Conservation (phyloP, 2,329 filamentous ascomycete species). For the Dothiorella sarmentorum region DNA sequence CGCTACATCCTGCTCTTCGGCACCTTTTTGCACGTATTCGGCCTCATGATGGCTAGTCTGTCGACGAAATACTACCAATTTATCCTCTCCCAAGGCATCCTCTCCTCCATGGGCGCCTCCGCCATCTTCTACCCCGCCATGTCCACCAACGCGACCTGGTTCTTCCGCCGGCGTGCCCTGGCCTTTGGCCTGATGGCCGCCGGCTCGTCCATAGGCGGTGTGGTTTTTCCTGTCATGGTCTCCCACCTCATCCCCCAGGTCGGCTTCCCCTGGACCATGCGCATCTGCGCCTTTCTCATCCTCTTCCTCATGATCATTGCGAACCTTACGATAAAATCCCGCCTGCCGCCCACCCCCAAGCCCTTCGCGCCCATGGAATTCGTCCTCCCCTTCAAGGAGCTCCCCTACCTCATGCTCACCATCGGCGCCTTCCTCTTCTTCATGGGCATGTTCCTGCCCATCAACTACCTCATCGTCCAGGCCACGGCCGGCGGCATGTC, state of each 20-base stretch:
- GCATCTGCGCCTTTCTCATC: conserved; percentile 58
- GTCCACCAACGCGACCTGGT: conserved; percentile 46
- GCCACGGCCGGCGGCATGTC: conserved; percentile 48
- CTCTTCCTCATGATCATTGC: conserved; percentile 54
- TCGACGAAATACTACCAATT: conserved; percentile 55
- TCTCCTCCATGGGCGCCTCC: conserved; percentile 49
- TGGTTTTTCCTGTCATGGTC: conserved; percentile 62
- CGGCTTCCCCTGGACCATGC: conserved; percentile 58
- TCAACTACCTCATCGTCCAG: conserved; percentile 47
- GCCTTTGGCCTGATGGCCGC: conserved; percentile 45
- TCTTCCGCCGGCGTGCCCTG: conserved; percentile 47
- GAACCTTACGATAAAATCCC: conserved; percentile 48
- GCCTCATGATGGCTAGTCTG: conserved; percentile 61
- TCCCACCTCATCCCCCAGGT: conserved; percentile 50
- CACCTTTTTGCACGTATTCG: conserved; percentile 56
- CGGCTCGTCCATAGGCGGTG: conserved; percentile 51
- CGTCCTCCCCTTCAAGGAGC: conserved; percentile 29
- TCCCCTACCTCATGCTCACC: conserved; percentile 31
- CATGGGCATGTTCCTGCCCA: conserved; percentile 59
- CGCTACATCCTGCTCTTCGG: conserved; percentile 53
- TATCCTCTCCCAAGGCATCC: conserved; percentile 53
- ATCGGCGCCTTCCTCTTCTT: conserved; percentile 43
- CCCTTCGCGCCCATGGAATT: conserved; percentile 33
- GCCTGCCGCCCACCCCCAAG: conserved; percentile 38
- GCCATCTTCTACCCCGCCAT: conserved; percentile 50